Evolutionary conservation across 2,329 filamentous ascomycete genomes (phyloP).

Genomic region (Colletotrichum sp.): DNA sequence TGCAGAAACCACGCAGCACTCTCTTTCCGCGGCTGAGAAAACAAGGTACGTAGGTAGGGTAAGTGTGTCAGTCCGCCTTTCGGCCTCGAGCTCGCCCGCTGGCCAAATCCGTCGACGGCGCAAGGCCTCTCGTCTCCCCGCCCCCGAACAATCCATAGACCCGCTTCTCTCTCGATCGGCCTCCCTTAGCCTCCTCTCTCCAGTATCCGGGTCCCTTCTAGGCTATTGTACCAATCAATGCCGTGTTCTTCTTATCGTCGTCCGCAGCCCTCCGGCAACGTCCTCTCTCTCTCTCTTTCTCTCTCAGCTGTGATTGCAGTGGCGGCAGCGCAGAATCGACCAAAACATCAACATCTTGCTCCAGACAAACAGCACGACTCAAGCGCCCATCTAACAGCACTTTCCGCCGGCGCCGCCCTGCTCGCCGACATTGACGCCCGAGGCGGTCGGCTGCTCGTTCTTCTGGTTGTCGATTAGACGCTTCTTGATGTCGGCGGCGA

Average conservation of each 20-base stretch:
- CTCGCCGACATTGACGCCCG: slow-evolving; percentile 73
- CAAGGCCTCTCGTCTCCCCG: neutral
- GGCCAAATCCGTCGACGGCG: neutral
- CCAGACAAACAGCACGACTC: neutral
- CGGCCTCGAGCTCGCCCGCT: neutral
- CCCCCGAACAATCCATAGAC: neutral
- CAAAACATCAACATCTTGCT: slow-evolving; percentile 2
- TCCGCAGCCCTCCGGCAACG: neutral
- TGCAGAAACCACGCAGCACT: slow-evolving; percentile 1
- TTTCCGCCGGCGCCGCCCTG: slow-evolving; percentile 66
- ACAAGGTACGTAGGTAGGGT: neutral
- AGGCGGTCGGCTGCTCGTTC: slow-evolving; percentile 64
- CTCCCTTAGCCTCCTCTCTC: neutral
- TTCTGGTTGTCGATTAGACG: slow-evolving; percentile 91
- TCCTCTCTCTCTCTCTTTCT: neutral
- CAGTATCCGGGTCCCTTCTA: neutral
- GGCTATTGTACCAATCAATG: neutral
- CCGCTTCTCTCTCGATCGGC: neutral
- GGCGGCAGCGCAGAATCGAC: slow-evolving; percentile 9
- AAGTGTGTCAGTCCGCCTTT: neutral
- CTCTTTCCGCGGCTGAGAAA: neutral
- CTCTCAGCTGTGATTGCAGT: neutral
- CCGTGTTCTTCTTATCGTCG: neutral
- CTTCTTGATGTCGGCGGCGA: slow-evolving; percentile 98
- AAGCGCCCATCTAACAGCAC: slow-evolving; percentile 69